Base-by-base conservation (phyloP, 2,329 filamentous ascomycete species). In the Aspergillus viridinutans region DNA sequence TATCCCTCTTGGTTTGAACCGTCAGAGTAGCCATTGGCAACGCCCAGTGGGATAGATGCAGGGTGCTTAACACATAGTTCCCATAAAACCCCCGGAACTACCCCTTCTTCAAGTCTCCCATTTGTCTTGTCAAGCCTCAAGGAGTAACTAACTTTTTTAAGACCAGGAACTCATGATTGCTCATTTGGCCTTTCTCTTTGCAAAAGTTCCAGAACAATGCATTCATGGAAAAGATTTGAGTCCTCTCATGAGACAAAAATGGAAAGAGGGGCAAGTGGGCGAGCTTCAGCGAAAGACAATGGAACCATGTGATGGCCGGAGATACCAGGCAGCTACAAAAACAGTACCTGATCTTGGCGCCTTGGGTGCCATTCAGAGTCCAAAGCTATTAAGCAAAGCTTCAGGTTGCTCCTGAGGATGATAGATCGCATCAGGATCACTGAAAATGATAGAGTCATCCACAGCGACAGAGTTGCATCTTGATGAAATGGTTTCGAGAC, bases 11-110 rank as follows among this genome's bases (percentile, higher is more conserved):
- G 20, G 4, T 50, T 29, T 26, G 23, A 56, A 25, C 38, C 38
- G 10, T 23, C 45, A 47, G 17, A 21, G 23, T 40, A 58, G 38
- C 53, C 23, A 63, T 63, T 65, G 61, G 57, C 50, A 63, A 54
- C 54, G 45, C 26, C 32, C 50, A 45, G 51, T 59, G 51, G 64
- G 64, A 67, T 66, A 58, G 64, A 61, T 65, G 64, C 60, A 67
- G 65, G 62, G 59, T 68, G 64, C 42, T 66, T 58, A 50, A 58
- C 59, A 56, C 59, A 55, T 57, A 57, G 51, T 21, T 64, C 57
- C 62, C 59, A 53, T 58, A 53, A 53, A 53, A 20, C 57, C 53
- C 58, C 56, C 56, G 56, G 57, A 47, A 23, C 21, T 26, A 47
- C 21, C 21, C 10, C 4, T 47, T 47, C 21, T 47, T 47, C 43